A percentile compares a stretch with the other conserved stretches of the same genome.
phyloP scores from a whole-genome alignment of 768 basidiomycete genomes.

The Lactarius sanguifluus region DNA sequence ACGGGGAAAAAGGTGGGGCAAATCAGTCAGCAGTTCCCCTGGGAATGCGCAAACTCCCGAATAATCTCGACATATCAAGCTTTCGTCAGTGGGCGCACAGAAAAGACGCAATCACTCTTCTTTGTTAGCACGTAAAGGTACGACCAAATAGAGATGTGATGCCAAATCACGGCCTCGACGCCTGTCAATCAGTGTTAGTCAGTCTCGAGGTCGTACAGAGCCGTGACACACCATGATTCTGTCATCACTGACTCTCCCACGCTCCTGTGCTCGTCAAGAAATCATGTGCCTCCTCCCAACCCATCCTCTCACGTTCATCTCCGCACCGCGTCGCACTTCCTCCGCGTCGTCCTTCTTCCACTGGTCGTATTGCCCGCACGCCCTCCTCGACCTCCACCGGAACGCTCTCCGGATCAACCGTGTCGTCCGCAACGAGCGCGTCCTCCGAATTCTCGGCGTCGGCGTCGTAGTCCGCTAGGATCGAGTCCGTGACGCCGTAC shows the following conservation, averaged over 20 bases:
- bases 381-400: conserved; percentile 51
- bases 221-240: too few species aligned
- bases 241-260: background rate
- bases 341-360: conserved; percentile 77
- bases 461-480: conserved; percentile 57
- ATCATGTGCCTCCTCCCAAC: conserved; percentile 56
- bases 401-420: conserved; percentile 40
- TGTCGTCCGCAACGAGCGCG: conserved; percentile 38
- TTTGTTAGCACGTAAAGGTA: background rate
- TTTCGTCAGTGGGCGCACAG: background rate
- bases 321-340: conserved; percentile 61
- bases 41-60: background rate
- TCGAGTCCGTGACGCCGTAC: conserved; percentile 70
- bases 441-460: conserved; percentile 14
- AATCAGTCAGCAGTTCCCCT: background rate
- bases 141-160: background rate
- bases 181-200: too few species aligned
- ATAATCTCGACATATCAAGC: background rate
- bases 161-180: background rate
- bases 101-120: background rate
- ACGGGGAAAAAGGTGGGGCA: too few species aligned
- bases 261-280: conserved; percentile 31
- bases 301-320: conserved; percentile 66
- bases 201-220: too few species aligned
- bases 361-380: conserved; percentile 53